Base-by-base conservation (phyloP, 176 grass and related monocot species). In the Melocanna baccifera region DNA sequence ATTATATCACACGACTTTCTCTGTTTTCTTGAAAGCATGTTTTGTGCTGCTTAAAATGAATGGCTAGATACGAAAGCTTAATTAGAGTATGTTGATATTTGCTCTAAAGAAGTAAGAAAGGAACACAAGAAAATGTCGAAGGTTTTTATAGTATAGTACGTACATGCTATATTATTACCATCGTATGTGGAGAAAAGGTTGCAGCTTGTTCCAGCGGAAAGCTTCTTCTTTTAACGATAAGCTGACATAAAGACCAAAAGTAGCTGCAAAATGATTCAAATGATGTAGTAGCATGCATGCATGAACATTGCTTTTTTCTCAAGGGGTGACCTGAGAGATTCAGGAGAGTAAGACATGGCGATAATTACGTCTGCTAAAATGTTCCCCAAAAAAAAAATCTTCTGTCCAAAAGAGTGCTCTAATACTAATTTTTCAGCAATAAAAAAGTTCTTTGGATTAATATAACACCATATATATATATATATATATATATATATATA, bases 131-230 rank as follows among this genome's bases (percentile, higher is more conserved):
- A 16, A 46, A 45, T 42, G 1, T 12, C 6, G 67, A 20, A 36
- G 10, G 29, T 28, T 62, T 4, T 39, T 26, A 50, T 29, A 48
- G n/a, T 46, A 53, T 10, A n/a, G 6, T 34, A 55, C 15, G 10
- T 34, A 55, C 62, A 68, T 59, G 43, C 50, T 50, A 46, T 19
- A 67, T 45, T 19, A 77, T 39, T n/a, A n/a, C n/a, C 15, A 66
- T n/a, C 22, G 48, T 80, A 73, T 18, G 32, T 9, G 22, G 48
- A 62, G 58, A 56, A 86, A 86, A 86, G 58, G 72, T 73, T 1
- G 66, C 88, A 73, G 39, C 79, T 90, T 90, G 67, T 78, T 86
- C 67, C 6, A 73, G 45, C 48, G 73, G 51, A 70, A 82, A 51
- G 47, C 39, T 40, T 12, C 65, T 37, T 12, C 37, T 69, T 81